These are phyloP conservation scores for Onygenales sp. DNA, from an alignment of 2,329 filamentous ascomycete genomes.

Conservation along the genomic window DNA sequence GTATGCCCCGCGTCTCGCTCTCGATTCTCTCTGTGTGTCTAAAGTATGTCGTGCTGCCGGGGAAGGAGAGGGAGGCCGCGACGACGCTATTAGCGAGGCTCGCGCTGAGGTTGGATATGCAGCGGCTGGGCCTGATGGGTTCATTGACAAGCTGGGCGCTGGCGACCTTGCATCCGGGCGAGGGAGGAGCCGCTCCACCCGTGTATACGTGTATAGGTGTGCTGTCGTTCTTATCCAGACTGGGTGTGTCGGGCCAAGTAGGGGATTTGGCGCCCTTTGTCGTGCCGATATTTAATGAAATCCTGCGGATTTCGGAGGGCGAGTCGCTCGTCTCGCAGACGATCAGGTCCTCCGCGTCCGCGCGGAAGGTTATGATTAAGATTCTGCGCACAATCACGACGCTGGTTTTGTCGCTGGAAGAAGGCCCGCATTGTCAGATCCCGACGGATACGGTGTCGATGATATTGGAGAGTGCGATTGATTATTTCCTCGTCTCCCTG, in stretches of 20 bases:
- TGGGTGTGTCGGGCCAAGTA: conserved; percentile 62
- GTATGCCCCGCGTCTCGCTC: conserved; percentile 60
- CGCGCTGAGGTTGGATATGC: conserved; percentile 81
- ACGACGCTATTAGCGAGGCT: conserved; percentile 71
- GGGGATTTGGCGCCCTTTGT: conserved; percentile 64
- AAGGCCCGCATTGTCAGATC: conserved; percentile 17
- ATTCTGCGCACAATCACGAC: conserved; percentile 66
- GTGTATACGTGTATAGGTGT: conserved; percentile 71
- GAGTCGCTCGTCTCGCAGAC: conserved; percentile 40
- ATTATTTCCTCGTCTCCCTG: conserved; percentile 66
- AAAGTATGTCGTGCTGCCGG: conserved; percentile 61
- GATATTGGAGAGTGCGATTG: conserved; percentile 70
- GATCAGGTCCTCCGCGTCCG: conserved; percentile 64
- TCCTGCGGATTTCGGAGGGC: conserved; percentile 49
- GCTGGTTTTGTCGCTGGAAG: conserved; percentile 49
- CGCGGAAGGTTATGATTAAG: conserved; percentile 75
- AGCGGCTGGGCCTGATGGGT: conserved; percentile 59
- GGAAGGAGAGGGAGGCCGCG: conserved; percentile 86
- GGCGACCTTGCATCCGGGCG: conserved; percentile 43
- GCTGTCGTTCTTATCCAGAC: conserved; percentile 67
- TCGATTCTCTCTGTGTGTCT: conserved; percentile 63
- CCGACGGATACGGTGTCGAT: conserved; percentile 32
- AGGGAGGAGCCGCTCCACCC: conserved; percentile 32
- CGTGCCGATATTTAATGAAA: conserved; percentile 54
- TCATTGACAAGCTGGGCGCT: conserved; percentile 64